A percentile compares a stretch with the other conserved stretches of the same genome.
Evolutionary conservation across 1,284 basidiomycete genomes (phyloP).

Genomic region (Leccinum huronense): DNA sequence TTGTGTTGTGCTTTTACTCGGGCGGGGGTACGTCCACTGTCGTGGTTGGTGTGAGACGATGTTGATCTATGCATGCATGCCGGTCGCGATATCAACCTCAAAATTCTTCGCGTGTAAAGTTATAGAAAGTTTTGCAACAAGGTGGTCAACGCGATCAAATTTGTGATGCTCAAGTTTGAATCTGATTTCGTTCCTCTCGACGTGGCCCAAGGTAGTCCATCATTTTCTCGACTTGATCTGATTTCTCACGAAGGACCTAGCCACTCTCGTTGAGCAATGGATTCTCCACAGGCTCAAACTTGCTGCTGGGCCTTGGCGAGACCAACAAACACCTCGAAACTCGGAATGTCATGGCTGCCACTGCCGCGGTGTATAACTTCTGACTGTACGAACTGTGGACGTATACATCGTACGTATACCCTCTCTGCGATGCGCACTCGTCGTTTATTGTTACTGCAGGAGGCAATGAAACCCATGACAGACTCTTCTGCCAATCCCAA

Average conservation of each 20-base stretch:
- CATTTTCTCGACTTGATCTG: not conserved
- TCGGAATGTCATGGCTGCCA: slow-evolving; percentile 93
- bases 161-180: slow-evolving; percentile 94
- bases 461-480: slow-evolving; percentile 97
- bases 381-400: slow-evolving; percentile 99
- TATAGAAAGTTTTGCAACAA: slow-evolving; percentile 99
- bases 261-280: slow-evolving; percentile 94
- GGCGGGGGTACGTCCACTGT: slow-evolving; percentile 56
- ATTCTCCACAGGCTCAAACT: slow-evolving; percentile 65
- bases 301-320: slow-evolving; percentile 66
- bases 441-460: slow-evolving; percentile 46
- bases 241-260: slow-evolving; percentile 40
- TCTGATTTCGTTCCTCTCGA: slow-evolving; percentile 75
- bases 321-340: slow-evolving; percentile 77
- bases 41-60: not conserved
- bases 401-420: slow-evolving; percentile 83
- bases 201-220: slow-evolving; percentile 57
- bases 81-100: slow-evolving; percentile 94
- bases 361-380: slow-evolving; percentile 85
- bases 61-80: not conserved
- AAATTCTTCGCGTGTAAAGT: slow-evolving; percentile 96
- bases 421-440: slow-evolving; percentile 2
- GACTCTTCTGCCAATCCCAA: slow-evolving; percentile 69
- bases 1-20: slow-evolving; percentile 94
- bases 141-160: slow-evolving; percentile 99